Conservation (phyloP, 2,329 filamentous ascomycete genomes). For the Dactylellina cionopaga region DNA sequence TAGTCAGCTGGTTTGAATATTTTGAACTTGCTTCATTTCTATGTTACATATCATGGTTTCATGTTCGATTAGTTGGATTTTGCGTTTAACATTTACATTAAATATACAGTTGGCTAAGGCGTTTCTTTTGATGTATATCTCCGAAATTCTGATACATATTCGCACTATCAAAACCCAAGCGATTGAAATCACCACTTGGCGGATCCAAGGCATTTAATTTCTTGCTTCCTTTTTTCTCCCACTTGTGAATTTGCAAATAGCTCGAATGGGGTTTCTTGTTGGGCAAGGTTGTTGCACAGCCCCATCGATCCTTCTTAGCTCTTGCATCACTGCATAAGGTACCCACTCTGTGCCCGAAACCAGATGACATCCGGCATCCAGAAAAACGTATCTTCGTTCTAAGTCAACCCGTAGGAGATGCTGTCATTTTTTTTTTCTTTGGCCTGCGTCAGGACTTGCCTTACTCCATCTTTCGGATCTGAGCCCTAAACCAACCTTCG, state of each 20-base stretch:
- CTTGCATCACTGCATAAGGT: conserved; percentile 53
- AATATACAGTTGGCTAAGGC: conserved; percentile 23
- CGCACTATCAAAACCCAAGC: no score
- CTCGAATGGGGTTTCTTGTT: conserved; percentile 23
- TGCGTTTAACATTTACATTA: conserved; percentile 8
- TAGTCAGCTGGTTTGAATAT: conserved; percentile 40
- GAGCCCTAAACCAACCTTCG: conserved; percentile 45
- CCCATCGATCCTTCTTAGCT: conserved; percentile 48
- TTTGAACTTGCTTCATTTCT: conserved; percentile 8
- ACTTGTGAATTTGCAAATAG: conserved; percentile 6
- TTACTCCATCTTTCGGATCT: conserved; percentile 47
- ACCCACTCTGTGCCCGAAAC: conserved; percentile 46
- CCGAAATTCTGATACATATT: background rate
- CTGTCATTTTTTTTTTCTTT: conserved; percentile 46
- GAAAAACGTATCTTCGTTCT: conserved; percentile 28
- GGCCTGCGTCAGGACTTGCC: conserved; percentile 37
- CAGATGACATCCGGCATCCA: conserved; percentile 52
- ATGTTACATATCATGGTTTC: conserved; percentile 11
- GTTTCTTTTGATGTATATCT: conserved; percentile 5
- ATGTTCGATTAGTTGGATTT: conserved; percentile 18
- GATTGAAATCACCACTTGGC: conserved; percentile 13
- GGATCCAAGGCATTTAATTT: conserved; percentile 11
- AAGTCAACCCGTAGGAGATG: conserved; percentile 49
- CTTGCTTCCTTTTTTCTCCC: conserved; percentile 30
- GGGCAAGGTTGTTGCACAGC: conserved; percentile 53